These are phyloP conservation scores for Imleria badia DNA, from an alignment of 768 basidiomycete species.

Conservation along the genomic window DNA sequence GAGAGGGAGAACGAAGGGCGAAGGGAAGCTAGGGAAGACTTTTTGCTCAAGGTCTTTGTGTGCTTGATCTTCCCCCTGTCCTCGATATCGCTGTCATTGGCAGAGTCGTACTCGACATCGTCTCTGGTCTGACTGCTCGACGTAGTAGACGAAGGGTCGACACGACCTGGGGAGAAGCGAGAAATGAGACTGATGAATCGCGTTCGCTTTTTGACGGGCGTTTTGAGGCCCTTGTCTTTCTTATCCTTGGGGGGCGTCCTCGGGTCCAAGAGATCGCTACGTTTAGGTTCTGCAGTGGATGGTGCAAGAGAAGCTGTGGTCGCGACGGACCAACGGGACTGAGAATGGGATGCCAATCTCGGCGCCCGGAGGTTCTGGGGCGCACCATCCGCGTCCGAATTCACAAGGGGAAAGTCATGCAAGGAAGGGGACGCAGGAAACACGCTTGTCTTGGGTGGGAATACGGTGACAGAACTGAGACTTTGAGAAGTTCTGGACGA, in stretches of 20 bases:
- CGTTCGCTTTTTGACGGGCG: conserved; percentile 26
- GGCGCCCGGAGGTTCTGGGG: conserved; percentile 5
- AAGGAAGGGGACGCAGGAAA: conserved; percentile 11
- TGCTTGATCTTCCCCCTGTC: conserved; percentile 14
- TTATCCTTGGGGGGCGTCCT: conserved; percentile 17
- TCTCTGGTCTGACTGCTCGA: background rate
- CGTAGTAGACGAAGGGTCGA: conserved; percentile 12
- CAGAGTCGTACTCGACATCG: conserved; percentile 21
- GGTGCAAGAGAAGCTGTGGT: conserved; percentile 30
- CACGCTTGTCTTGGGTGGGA: conserved; percentile 4
- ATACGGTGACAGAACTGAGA: background rate
- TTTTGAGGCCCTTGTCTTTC: conserved; percentile 24
- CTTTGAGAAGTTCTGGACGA: conserved; percentile 11
- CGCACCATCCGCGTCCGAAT: background rate
- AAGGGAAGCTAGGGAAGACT: conserved; percentile 31
- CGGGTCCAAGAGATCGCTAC: background rate
- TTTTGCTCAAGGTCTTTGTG: conserved; percentile 26
- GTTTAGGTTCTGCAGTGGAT: conserved; percentile 14
- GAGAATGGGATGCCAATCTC: conserved; percentile 3
- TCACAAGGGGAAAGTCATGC: background rate
- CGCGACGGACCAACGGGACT: conserved; percentile 32
- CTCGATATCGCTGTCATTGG: conserved; percentile 23
- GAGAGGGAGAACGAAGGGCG: conserved; percentile 32
- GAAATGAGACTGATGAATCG: conserved; percentile 35
- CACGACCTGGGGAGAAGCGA: conserved; percentile 31